These are phyloP conservation scores for Botrytis deweyae DNA, from an alignment of 2,329 filamentous ascomycete genomes.

Conservation along the genomic window DNA sequence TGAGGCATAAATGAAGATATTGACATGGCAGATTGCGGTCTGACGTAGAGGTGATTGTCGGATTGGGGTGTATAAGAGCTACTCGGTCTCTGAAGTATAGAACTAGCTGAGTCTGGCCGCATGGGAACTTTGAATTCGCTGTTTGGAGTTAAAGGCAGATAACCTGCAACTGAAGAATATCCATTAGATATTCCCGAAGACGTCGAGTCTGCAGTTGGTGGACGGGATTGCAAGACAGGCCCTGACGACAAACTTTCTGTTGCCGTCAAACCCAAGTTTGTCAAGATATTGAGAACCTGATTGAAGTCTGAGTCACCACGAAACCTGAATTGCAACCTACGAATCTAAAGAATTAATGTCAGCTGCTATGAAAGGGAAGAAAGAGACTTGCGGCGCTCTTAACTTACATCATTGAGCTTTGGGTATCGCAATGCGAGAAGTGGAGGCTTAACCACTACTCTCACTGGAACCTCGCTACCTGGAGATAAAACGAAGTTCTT, in stretches of 20 bases:
- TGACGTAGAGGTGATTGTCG: not conserved
- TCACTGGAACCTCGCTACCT: slow-evolving; percentile 35
- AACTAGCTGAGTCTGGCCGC: slow-evolving; percentile 24
- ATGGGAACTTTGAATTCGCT: slow-evolving; percentile 30
- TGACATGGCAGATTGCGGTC: slow-evolving; percentile 22
- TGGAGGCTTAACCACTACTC: slow-evolving; percentile 38
- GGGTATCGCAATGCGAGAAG: slow-evolving; percentile 41
- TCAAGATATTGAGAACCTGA: slow-evolving; percentile 33
- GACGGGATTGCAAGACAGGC: slow-evolving; percentile 9
- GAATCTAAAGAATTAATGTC: slow-evolving; percentile 38
- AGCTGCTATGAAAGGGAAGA: not conserved
- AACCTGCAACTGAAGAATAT: not conserved
- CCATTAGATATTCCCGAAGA: not conserved
- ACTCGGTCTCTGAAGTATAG: slow-evolving; percentile 16
- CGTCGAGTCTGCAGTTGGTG: slow-evolving; percentile 1
- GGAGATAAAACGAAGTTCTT: slow-evolving; percentile 27
- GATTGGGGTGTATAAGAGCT: slow-evolving; percentile 8
- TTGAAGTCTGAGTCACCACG: slow-evolving; percentile 41
- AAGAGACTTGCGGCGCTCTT: not conserved
- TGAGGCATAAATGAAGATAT: slow-evolving; percentile 20
- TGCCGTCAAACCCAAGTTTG: slow-evolving; percentile 40
- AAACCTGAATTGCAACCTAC: slow-evolving; percentile 48
- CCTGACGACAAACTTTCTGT: slow-evolving; percentile 24
- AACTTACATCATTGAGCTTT: slow-evolving; percentile 34
- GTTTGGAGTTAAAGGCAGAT: slow-evolving; percentile 7